A percentile compares a stretch with the other conserved stretches of the same genome.
These are phyloP conservation scores for Crassisporium funariophilum DNA, from an alignment of 768 basidiomycete genomes.

Conservation along the genomic window DNA sequence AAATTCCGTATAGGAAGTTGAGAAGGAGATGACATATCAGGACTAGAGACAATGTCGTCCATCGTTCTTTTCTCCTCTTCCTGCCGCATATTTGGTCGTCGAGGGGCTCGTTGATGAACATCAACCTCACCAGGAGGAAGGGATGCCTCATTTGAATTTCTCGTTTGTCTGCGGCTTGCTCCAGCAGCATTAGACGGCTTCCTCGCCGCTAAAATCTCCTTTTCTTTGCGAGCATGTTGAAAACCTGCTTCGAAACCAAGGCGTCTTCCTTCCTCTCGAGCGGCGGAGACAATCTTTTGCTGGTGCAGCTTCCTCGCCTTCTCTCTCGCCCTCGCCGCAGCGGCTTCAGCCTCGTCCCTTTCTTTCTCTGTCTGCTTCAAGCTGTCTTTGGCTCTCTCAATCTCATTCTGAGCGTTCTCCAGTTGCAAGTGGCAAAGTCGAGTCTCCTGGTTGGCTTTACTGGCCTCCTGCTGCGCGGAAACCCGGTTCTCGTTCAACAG, in stretches of 20 bases:
- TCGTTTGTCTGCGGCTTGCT: neutral
- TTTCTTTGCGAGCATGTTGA: conserved; percentile 38
- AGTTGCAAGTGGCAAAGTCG: conserved; percentile 41
- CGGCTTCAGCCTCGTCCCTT: conserved; percentile 58
- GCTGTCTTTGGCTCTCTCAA: conserved; percentile 51
- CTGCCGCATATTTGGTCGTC: conserved; percentile 12
- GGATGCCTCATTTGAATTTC: neutral
- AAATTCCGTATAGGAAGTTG: conserved; percentile 14
- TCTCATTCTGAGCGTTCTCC: conserved; percentile 49
- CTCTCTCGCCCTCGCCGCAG: conserved; percentile 51
- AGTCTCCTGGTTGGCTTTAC: conserved; percentile 37
- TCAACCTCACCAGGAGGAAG: neutral
- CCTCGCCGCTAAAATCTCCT: conserved; percentile 20
- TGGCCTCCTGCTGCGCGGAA: conserved; percentile 38
- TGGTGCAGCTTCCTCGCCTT: conserved; percentile 53
- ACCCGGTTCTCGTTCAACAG: conserved; percentile 38
- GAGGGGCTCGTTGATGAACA: neutral
- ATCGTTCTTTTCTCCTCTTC: conserved; percentile 10
- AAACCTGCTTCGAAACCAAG: conserved; percentile 52
- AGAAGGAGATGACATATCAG: conserved; percentile 18
- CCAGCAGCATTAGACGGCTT: conserved; percentile 3
- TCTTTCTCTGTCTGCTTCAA: conserved; percentile 50
- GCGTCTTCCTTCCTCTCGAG: conserved; percentile 61
- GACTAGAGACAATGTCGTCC: neutral
- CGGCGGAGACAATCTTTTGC: conserved; percentile 50